Evolutionary conservation across 202 grass and related monocot species (phyloP).

Genomic region (Thinopyrum obtusiflorum): DNA sequence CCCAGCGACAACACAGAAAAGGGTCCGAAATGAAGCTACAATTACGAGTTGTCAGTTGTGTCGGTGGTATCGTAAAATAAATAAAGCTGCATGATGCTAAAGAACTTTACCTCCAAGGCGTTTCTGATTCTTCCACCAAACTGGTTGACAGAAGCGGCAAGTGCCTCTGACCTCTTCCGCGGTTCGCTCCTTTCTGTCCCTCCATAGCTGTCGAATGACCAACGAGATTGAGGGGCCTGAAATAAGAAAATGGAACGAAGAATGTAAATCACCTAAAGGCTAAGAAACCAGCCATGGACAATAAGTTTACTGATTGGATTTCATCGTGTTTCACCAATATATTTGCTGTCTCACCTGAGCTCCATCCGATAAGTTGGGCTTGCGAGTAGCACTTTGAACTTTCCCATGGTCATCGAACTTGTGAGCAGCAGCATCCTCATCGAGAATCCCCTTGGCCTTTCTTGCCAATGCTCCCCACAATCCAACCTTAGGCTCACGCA

Average conservation of each 20-base stretch:
- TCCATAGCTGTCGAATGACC: slow-evolving; percentile 43
- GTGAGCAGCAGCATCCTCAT: slow-evolving; percentile 35
- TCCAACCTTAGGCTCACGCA: slow-evolving; percentile 39
- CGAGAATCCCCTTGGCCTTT: slow-evolving; percentile 61
- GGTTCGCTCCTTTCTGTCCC: slow-evolving; percentile 36
- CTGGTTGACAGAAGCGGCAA: slow-evolving; percentile 66
- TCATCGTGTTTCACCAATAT: not conserved
- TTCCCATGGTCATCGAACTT: slow-evolving; percentile 44
- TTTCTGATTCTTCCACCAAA: slow-evolving; percentile 60
- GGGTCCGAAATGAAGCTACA: not conserved
- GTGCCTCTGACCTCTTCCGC: slow-evolving; percentile 40
- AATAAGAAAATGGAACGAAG: not conserved
- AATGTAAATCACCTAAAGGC: not conserved
- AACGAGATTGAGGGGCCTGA: slow-evolving; percentile 26
- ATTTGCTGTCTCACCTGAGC: slow-evolving; percentile 32
- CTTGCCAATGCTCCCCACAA: slow-evolving; percentile 53
- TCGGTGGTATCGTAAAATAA: not conserved
- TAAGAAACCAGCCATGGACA: not conserved
- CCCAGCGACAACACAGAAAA: not conserved
- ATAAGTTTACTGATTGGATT: not conserved
- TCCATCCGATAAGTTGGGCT: not conserved
- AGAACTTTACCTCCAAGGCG: slow-evolving; percentile 52
- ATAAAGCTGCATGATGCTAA: not conserved
- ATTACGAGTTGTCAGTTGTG: not conserved
- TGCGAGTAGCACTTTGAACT: slow-evolving; percentile 14